These are phyloP conservation scores for Mentha longifolia DNA, from an alignment of 257 asterid genomes.

Conservation along the genomic window DNA sequence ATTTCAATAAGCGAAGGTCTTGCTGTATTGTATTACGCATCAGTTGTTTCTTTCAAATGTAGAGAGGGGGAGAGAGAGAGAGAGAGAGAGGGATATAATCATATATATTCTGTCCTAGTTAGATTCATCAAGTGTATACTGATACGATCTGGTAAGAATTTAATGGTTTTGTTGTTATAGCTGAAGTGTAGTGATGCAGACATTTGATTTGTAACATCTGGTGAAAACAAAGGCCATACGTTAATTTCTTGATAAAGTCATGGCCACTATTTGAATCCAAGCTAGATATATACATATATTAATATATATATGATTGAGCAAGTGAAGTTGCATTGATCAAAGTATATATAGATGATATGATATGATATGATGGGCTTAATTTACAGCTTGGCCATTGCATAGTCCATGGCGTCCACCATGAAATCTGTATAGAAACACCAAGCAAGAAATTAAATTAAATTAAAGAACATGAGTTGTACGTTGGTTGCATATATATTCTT, in stretches of 20 bases:
- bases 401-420: conserved; percentile 61
- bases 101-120: too few relatives aligned
- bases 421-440: conserved; percentile 40
- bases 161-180: too few relatives aligned
- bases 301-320: background rate
- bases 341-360: background rate
- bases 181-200: too few relatives aligned
- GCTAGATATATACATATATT: too few relatives aligned
- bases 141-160: too few relatives aligned
- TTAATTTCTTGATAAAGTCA: background rate
- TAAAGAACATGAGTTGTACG: too few relatives aligned
- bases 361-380: background rate
- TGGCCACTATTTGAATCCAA: too few relatives aligned
- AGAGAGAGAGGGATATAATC: background rate
- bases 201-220: background rate
- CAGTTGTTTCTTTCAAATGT: too few relatives aligned
- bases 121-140: too few relatives aligned
- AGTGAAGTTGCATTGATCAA: background rate
- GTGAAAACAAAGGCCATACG: background rate
- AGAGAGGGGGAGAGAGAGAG: background rate
- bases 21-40: too few relatives aligned
- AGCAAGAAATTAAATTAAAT: too few relatives aligned
- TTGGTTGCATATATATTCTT: too few relatives aligned
- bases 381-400: conserved; percentile 49
- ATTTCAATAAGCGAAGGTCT: background rate